phyloP scores from a whole-genome alignment of 768 basidiomycete species.

The Mycena amicta region DNA sequence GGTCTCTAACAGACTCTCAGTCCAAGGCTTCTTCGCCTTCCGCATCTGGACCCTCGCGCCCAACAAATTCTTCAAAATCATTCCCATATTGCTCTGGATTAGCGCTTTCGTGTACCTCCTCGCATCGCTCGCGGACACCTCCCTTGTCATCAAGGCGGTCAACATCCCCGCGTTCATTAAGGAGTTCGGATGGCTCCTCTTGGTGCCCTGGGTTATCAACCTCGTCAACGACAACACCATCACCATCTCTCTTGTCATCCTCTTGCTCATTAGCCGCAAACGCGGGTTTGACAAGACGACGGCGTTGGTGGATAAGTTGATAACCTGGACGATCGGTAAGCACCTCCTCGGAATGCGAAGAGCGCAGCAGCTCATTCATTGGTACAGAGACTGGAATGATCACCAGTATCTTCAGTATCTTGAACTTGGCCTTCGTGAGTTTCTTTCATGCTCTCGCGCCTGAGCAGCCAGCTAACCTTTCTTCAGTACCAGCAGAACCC shows the following conservation, averaged over 20 bases:
- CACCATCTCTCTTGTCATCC: not conserved
- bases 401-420: not conserved
- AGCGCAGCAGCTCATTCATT: no score
- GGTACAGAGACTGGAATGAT: not conserved
- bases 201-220: not conserved
- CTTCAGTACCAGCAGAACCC: not conserved
- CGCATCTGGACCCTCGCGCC: constrained; percentile 1
- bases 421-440: not conserved
- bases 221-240: not conserved
- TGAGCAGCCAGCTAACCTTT: no score
- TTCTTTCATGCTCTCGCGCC: no score
- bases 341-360: not conserved
- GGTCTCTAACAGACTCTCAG: not conserved
- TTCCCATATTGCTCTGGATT: not conserved
- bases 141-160: not conserved
- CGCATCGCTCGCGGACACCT: not conserved
- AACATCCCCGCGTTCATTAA: not conserved
- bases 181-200: not conserved
- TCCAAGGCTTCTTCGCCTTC: constrained; percentile 2
- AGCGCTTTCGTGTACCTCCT: not conserved
- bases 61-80: not conserved
- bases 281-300: not conserved
- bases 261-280: not conserved
- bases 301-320: not conserved
- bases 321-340: not conserved